phyloP scores from a whole-genome alignment of 345 rosid genomes.

The Limnanthes douglasii region DNA sequence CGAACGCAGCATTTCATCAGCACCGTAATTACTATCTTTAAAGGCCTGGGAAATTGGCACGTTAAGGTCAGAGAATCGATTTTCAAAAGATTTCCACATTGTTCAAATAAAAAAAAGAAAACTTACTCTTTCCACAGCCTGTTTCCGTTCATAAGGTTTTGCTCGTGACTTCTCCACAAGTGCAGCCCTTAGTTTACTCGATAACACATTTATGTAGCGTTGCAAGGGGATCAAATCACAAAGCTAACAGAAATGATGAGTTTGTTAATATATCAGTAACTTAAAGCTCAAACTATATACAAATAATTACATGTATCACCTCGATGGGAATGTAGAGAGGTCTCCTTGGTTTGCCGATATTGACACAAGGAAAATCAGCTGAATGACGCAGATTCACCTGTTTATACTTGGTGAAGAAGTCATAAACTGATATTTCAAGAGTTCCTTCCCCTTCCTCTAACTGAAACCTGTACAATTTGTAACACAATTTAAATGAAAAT shows the following conservation, averaged over 20 bases:
- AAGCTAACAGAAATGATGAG: no score
- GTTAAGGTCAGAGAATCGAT: constrained; percentile 8
- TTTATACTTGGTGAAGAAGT: constrained; percentile 69
- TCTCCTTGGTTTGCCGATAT: constrained; percentile 78
- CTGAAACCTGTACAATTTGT: no score
- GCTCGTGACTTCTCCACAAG: constrained; percentile 75
- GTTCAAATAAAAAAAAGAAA: no score
- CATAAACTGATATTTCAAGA: constrained; percentile 52
- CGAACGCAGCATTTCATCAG: constrained; percentile 41
- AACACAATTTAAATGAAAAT: no score
- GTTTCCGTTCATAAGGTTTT: constrained; percentile 64
- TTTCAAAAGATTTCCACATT: constrained; percentile 10
- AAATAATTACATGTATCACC: constrained; percentile 24
- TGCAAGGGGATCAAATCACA: constrained; percentile 77
- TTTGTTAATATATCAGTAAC: constrained; percentile 8
- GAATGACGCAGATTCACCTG: constrained; percentile 39
- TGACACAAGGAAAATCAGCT: constrained; percentile 65
- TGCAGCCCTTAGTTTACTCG: constrained; percentile 46
- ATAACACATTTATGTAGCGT: constrained; percentile 65
- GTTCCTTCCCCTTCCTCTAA: constrained; percentile 27
- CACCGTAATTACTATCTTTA: constrained; percentile 26
- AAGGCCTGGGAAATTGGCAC: constrained; percentile 47
- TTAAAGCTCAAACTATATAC: constrained; percentile 2
- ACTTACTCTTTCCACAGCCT: constrained; percentile 49
- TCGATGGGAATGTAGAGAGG: constrained; percentile 75